These are phyloP conservation scores for Pseudogymnoascus sp. DNA, from an alignment of 2,329 filamentous ascomycete species.

Conservation along the genomic window DNA sequence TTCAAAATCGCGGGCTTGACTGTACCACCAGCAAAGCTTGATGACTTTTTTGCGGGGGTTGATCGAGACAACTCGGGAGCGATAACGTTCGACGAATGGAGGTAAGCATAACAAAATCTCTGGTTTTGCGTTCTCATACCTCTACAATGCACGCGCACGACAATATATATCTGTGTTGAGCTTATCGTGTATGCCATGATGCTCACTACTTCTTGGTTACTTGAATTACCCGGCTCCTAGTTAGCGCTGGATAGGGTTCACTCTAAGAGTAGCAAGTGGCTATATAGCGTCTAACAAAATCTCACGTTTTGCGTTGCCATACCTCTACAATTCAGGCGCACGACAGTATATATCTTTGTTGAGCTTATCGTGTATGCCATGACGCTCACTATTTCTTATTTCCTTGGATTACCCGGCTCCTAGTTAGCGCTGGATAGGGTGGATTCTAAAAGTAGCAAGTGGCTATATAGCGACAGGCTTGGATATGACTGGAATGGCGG, in stretches of 20 bases:
- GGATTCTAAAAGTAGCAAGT: neutral
- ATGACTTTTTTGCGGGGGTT: conserved; percentile 81
- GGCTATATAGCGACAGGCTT: neutral
- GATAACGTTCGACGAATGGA: conserved; percentile 93
- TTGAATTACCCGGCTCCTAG: neutral
- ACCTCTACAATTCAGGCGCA: neutral
- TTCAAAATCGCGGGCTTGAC: conserved; percentile 71
- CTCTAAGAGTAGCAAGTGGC: neutral
- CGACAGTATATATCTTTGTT: neutral
- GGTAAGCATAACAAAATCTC: conserved; percentile 49
- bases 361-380: neutral
- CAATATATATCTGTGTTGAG: neutral
- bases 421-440: neutral
- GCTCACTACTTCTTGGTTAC: neutral
- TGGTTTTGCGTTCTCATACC: neutral
- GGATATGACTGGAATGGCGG: neutral
- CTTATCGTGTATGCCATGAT: neutral
- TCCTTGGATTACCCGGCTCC: neutral
- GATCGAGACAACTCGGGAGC: conserved; percentile 65
- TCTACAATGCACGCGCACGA: neutral
- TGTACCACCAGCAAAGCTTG: conserved; percentile 67
- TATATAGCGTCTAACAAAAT: too few relatives aligned
- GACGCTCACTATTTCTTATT: neutral
- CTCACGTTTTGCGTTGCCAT: neutral
- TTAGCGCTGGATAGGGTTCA: neutral